Conservation (phyloP, 1,139 yeast species). For the Hansenula lynferdii region DNA sequence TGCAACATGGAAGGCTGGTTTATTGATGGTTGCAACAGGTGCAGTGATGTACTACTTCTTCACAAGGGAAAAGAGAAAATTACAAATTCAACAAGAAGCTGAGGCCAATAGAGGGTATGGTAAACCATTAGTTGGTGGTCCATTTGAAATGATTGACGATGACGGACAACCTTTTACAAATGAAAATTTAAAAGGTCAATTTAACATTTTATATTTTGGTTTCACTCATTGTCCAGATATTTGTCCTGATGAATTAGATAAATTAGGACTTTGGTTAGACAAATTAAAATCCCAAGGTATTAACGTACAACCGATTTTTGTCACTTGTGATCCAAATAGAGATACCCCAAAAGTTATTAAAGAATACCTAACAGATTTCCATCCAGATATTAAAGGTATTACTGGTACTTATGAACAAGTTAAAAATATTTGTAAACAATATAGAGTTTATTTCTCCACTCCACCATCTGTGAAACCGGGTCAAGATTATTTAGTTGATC, state of each 20-base stretch:
- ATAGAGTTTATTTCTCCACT: constrained; percentile 91
- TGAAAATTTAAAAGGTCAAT: constrained; percentile 68
- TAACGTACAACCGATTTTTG: constrained; percentile 76
- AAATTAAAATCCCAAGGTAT: constrained; percentile 53
- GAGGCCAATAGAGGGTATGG: constrained; percentile 87
- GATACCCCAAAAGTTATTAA: constrained; percentile 82
- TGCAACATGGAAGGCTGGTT: constrained; percentile 85
- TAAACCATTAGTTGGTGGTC: constrained; percentile 90
- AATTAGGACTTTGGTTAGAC: constrained; percentile 74
- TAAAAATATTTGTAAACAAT: constrained; percentile 78
- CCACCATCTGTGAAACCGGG: constrained; percentile 93
- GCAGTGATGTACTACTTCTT: constrained; percentile 68
- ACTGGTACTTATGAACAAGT: constrained; percentile 88
- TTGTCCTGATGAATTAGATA: constrained; percentile 96
- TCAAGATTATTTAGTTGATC: constrained; percentile 94
- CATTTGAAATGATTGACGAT: constrained; percentile 67
- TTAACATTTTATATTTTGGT: constrained; percentile 84
- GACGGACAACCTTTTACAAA: constrained; percentile 73
- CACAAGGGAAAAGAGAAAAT: constrained; percentile 64
- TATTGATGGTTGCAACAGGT: constrained; percentile 61
- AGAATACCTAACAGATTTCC: constrained; percentile 80
- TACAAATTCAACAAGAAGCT: constrained; percentile 70
- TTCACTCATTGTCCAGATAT: constrained; percentile 97
- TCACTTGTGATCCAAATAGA: constrained; percentile 95
- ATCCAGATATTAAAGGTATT: constrained; percentile 80